These are phyloP conservation scores for Aureobasidium melanogenum DNA, from an alignment of 2,329 filamentous ascomycete genomes.

Conservation along the genomic window DNA sequence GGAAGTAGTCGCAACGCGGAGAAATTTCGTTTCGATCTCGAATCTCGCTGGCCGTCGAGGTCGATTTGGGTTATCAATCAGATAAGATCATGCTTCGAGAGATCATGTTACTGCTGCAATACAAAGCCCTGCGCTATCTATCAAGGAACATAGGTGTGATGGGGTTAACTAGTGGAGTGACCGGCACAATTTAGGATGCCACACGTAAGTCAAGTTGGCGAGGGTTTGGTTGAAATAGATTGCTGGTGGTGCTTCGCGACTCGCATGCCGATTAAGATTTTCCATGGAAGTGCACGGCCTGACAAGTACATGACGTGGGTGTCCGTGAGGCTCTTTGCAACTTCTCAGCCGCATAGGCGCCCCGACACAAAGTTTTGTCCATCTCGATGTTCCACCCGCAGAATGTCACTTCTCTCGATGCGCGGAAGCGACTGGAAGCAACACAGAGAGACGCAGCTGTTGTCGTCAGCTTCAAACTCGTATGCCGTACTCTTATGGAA, in stretches of 20 bases:
- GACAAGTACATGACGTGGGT: background rate
- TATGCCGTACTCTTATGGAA: background rate
- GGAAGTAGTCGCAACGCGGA: background rate
- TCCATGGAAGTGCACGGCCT: background rate
- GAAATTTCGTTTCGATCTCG: background rate
- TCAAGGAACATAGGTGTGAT: background rate
- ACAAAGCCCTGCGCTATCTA: too few relatives aligned
- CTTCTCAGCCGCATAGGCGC: background rate
- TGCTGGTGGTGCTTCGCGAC: background rate
- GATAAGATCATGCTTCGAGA: constrained; percentile 4
- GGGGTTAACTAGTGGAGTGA: background rate
- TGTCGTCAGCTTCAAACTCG: background rate
- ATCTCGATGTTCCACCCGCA: background rate
- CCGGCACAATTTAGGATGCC: background rate
- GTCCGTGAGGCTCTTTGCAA: background rate
- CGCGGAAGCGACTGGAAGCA: background rate
- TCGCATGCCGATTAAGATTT: background rate
- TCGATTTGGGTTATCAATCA: background rate
- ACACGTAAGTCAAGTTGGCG: background rate
- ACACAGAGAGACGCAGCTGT: background rate
- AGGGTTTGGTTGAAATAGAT: background rate
- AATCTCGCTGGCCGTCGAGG: background rate
- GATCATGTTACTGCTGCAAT: background rate
- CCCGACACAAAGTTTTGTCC: background rate
- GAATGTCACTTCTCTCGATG: background rate